Conservation (phyloP, 2,329 filamentous ascomycete species). For the Massarina eburnea region DNA sequence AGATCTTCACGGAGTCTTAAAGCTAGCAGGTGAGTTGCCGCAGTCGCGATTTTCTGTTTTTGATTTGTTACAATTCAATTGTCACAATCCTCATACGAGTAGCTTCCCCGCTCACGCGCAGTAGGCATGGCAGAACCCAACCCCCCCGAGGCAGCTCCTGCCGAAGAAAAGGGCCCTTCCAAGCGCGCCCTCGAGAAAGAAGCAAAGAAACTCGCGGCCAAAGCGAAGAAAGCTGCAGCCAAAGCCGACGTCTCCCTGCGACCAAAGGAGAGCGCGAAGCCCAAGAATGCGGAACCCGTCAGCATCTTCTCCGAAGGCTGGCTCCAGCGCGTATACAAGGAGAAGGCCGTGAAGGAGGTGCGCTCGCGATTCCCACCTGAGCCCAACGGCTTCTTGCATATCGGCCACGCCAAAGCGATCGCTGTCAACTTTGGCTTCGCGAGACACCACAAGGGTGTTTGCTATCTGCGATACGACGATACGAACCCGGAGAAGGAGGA, state of each 20-base stretch:
- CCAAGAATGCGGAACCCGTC: conserved; percentile 30
- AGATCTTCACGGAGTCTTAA: neutral
- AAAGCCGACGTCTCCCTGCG: conserved; percentile 40
- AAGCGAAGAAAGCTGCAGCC: conserved; percentile 47
- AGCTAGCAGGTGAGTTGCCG: neutral
- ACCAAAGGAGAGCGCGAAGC: conserved; percentile 41
- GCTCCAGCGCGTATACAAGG: conserved; percentile 53
- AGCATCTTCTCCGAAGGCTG: conserved; percentile 53
- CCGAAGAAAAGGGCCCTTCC: conserved; percentile 44
- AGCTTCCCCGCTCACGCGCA: conserved; percentile 1
- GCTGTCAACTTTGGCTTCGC: conserved; percentile 97
- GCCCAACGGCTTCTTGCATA: conserved; percentile 91
- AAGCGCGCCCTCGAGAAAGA: conserved; percentile 54
- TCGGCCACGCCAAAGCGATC: conserved; percentile 94
- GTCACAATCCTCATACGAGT: neutral
- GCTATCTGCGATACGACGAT: conserved; percentile 83
- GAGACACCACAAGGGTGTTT: conserved; percentile 75
- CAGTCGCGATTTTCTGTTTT: neutral
- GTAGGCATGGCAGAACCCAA: conserved; percentile 21
- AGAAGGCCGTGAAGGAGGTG: conserved; percentile 51
- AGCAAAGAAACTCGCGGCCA: conserved; percentile 52
- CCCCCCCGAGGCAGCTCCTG: conserved; percentile 15
- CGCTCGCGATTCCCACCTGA: conserved; percentile 55
- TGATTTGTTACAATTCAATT: no score
- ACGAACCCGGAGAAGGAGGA: conserved; percentile 95